phyloP scores from a whole-genome alignment of 2,329 filamentous ascomycete species.

The Apiospora malaysiana region DNA sequence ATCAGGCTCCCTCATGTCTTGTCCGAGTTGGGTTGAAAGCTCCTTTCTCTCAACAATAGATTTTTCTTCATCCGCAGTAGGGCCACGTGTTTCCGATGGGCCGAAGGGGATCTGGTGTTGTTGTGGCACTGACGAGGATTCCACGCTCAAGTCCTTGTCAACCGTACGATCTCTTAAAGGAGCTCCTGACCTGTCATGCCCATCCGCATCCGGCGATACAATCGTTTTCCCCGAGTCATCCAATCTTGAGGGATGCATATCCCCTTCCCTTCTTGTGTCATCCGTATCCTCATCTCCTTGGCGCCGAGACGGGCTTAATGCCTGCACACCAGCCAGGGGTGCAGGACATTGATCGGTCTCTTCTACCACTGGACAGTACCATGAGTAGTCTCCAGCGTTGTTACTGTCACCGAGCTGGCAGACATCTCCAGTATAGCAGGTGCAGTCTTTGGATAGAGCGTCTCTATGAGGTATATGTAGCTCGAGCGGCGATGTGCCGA shows the following conservation, averaged over 20 bases:
- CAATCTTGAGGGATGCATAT: no score
- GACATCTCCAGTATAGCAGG: not conserved
- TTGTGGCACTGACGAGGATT: no score
- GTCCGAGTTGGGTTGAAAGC: not conserved
- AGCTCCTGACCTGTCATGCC: no score
- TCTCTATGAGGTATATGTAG: not conserved
- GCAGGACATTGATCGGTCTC: not conserved
- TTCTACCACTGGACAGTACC: not conserved
- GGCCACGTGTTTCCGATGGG: not conserved
- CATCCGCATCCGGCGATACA: no score
- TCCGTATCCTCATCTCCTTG: no score
- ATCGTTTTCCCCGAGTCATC: no score
- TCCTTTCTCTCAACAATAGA: not conserved
- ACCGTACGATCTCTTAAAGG: no score
- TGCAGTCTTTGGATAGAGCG: not conserved
- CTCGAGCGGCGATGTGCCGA: not conserved
- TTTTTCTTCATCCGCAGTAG: no score
- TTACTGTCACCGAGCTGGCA: not conserved
- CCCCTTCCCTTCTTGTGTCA: no score
- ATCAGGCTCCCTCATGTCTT: not conserved
- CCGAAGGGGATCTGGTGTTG: not conserved
- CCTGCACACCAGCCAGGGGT: no score
- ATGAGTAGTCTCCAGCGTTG: not conserved
- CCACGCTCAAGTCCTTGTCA: no score
- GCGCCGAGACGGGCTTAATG: not conserved